Evolutionary conservation across 2,329 filamentous ascomycete species (phyloP), one percentile per base, ranked within the genome.

Genomic region (Aspergillus piperis): DNA sequence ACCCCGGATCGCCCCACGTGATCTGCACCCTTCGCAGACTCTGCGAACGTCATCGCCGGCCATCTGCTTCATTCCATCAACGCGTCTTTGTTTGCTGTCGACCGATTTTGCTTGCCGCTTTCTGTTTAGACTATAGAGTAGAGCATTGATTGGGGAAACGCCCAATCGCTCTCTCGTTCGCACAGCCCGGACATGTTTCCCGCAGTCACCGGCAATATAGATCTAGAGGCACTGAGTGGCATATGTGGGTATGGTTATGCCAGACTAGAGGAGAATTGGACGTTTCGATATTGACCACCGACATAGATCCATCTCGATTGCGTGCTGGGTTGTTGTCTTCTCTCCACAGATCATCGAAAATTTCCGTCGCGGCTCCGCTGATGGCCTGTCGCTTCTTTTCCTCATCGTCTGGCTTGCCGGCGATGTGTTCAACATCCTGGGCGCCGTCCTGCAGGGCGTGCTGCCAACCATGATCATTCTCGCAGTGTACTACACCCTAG

Each of bases 291-390:
- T 57, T 64, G 21, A 64, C 54, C 10, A 23, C 30, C 8, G 23
- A 44, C 38, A 30, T 69, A 91, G 93, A 38, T 96, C 93, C 8
- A 93, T 99, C 68, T 96, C 92, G 49, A 97, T 99, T 73, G 93
- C 93, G 54, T 97, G 93, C 75, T 97, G 95, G 95, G 90, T 98
- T 59, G 91, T 98, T 38, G 95, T 99, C 60, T 99, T 97, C 80
- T 95, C 92, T 0, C 95, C 95, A 2, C 95, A 99, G 70, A 97
- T 99, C 69, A 89, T 96, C 68, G 92, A 96, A 72, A 97, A 97
- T 74, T 97, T 96, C 79, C 88, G 88, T 64, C 86, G 92, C 58
- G 82, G 86, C 66, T 96, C 90, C 42, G 91, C 92, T 60, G 92
- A 97, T 73, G 94, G 92, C 2, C 83, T 98, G 1, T 96, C 91